A percentile compares a stretch with the other conserved stretches of the same genome.
These are phyloP conservation scores for Penicillium brevicompactum DNA, from an alignment of 2,329 filamentous ascomycete species.

Conservation along the genomic window DNA sequence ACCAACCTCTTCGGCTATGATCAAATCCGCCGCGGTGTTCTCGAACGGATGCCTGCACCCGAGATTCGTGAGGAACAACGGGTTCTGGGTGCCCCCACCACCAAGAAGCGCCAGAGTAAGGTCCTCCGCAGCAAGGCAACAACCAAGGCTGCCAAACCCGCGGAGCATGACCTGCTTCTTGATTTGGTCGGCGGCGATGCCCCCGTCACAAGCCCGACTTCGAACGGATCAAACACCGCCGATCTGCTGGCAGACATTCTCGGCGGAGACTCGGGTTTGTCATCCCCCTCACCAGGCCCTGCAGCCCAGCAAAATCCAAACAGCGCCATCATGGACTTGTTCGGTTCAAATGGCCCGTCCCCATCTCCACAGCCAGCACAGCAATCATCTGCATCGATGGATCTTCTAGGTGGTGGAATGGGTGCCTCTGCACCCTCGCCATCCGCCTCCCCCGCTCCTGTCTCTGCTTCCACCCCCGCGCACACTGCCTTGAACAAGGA, in stretches of 20 bases:
- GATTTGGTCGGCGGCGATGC: slow-evolving; percentile 88
- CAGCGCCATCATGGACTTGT: slow-evolving; percentile 88
- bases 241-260: slow-evolving; percentile 92
- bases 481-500: slow-evolving; percentile 85
- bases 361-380: slow-evolving; percentile 52
- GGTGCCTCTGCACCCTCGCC: slow-evolving; percentile 34
- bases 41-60: slow-evolving; percentile 97
- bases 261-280: slow-evolving; percentile 65
- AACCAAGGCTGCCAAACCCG: slow-evolving; percentile 75
- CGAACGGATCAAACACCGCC: slow-evolving; percentile 70
- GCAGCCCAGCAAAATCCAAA: slow-evolving; percentile 56
- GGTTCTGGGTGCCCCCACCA: slow-evolving; percentile 80
- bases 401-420: slow-evolving; percentile 47
- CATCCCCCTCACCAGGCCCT: slow-evolving; percentile 58
- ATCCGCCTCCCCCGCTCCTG: slow-evolving; percentile 54
- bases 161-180: slow-evolving; percentile 86
- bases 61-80: slow-evolving; percentile 95
- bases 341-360: slow-evolving; percentile 55
- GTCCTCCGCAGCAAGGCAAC: slow-evolving; percentile 73
- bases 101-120: slow-evolving; percentile 62
- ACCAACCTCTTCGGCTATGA: slow-evolving; percentile 92
- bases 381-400: slow-evolving; percentile 45
- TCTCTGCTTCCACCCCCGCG: slow-evolving; percentile 49
- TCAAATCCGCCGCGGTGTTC: slow-evolving; percentile 79
- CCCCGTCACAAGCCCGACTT: slow-evolving; percentile 58